Percentiles rank a stretch among this genome's conserved stretches.
Conservation (phyloP, 2,329 filamentous ascomycete species). For the Exophiala alcalophila region DNA sequence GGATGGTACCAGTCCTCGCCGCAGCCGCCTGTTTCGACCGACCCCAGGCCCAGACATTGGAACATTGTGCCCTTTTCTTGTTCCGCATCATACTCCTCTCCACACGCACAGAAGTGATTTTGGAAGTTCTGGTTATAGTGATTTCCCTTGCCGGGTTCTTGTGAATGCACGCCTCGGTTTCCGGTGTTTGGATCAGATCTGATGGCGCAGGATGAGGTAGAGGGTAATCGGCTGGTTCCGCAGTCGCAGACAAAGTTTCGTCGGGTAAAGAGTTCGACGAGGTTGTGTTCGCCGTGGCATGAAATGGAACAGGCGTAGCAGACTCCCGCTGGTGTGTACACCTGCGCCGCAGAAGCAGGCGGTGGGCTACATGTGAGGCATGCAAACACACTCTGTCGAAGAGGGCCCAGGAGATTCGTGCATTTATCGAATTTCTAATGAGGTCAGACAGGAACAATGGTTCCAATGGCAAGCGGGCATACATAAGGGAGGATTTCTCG, state of each 20-base stretch:
- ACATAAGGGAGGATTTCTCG: constrained; percentile 93
- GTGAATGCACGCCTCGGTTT: constrained; percentile 73
- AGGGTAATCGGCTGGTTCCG: constrained; percentile 75
- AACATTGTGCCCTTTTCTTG: constrained; percentile 97
- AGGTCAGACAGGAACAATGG: constrained; percentile 23
- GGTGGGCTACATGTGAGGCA: constrained; percentile 91
- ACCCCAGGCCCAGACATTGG: constrained; percentile 84
- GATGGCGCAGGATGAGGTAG: constrained; percentile 69
- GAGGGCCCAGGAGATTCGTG: constrained; percentile 80
- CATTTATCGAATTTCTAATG: constrained; percentile 87
- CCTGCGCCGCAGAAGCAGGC: constrained; percentile 59
- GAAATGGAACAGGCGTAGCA: constrained; percentile 97
- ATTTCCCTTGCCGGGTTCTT: constrained; percentile 70
- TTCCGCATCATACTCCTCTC: constrained; percentile 80
- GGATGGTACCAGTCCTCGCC: constrained; percentile 99
- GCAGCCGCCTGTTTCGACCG: constrained; percentile 77
- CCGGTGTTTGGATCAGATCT: constrained; percentile 71
- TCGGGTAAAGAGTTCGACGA: constrained; percentile 95
- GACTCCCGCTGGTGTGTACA: constrained; percentile 73
- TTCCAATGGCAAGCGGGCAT: constrained; percentile 34
- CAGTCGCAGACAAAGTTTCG: constrained; percentile 96
- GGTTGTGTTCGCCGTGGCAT: constrained; percentile 89
- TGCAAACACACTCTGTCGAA: constrained; percentile 86
- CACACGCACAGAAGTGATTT: constrained; percentile 88
- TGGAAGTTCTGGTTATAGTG: constrained; percentile 94